Percentiles rank a stretch among this genome's conserved stretches.
These are phyloP conservation scores for Corymbia maculata DNA, from an alignment of 345 rosid species.

Conservation along the genomic window DNA sequence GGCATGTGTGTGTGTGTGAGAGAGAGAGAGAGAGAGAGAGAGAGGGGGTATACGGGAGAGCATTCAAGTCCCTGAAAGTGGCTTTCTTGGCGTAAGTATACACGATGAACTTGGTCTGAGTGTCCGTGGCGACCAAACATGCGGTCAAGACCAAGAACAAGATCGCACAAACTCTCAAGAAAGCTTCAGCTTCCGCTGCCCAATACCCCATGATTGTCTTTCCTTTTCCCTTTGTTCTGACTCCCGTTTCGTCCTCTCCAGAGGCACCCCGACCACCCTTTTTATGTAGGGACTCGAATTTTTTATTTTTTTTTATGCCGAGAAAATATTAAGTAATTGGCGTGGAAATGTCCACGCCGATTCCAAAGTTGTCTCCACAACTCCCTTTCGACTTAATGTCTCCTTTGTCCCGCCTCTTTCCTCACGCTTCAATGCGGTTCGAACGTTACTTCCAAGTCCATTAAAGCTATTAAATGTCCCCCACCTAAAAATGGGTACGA, in stretches of 20 bases:
- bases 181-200: slow-evolving; percentile 23
- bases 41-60: slow-evolving; percentile 26
- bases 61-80: slow-evolving; percentile 32
- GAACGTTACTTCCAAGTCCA: background rate
- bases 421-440: background rate
- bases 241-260: background rate
- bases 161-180: slow-evolving; percentile 23
- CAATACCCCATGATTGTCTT: background rate
- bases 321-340: background rate
- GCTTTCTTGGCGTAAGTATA: slow-evolving; percentile 19
- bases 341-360: background rate
- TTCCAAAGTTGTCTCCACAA: background rate
- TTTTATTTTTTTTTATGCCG: background rate
- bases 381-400: background rate
- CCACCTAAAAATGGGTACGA: background rate
- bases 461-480: background rate
- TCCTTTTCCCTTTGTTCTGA: background rate
- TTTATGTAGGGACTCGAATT: background rate
- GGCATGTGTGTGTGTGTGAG: too few species aligned
- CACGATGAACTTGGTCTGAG: slow-evolving; percentile 33
- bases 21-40: background rate
- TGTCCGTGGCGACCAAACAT: slow-evolving; percentile 30
- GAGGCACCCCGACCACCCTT: background rate
- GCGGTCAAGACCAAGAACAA: slow-evolving; percentile 22
- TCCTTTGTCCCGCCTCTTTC: background rate